Evolutionary conservation across 2,329 filamentous ascomycete genomes (phyloP).

Genomic region (Penicillium sp.): DNA sequence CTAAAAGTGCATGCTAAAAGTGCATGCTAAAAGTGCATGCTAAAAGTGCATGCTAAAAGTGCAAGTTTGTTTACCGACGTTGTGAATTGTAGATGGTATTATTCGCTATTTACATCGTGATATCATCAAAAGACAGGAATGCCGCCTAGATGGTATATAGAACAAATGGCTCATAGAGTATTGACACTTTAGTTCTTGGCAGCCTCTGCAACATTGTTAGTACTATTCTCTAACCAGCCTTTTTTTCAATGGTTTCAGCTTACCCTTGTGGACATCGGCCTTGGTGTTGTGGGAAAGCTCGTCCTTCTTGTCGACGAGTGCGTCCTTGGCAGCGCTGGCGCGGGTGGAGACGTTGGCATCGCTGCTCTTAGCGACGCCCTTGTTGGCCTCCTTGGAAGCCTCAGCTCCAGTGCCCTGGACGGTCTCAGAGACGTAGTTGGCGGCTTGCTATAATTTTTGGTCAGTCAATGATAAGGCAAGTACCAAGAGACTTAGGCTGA

Average conservation of each 20-base stretch:
- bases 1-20: no score
- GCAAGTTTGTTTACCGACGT: neutral
- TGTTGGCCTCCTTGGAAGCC: conserved; percentile 68
- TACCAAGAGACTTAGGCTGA: neutral
- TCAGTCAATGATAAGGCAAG: neutral
- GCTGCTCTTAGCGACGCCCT: conserved; percentile 64
- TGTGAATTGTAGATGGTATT: neutral
- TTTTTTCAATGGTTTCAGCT: neutral
- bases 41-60: neutral
- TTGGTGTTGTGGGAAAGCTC: conserved; percentile 52
- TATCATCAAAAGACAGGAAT: neutral
- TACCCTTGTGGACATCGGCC: conserved; percentile 28
- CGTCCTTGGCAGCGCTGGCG: conserved; percentile 54
- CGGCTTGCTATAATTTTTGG: conserved; percentile 50
- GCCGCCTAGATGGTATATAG: neutral
- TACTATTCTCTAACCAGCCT: neutral
- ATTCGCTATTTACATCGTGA: conserved; percentile 3
- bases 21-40: no score
- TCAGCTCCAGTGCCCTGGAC: conserved; percentile 58
- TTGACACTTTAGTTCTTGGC: conserved; percentile 15
- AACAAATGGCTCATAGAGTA: neutral
- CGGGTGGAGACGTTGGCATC: conserved; percentile 56
- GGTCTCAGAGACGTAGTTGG: conserved; percentile 68
- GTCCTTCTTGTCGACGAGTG: conserved; percentile 54
- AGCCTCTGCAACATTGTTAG: conserved; percentile 12